These are phyloP conservation scores for Castanea sativa DNA, from an alignment of 306 rosid species.

Conservation along the genomic window DNA sequence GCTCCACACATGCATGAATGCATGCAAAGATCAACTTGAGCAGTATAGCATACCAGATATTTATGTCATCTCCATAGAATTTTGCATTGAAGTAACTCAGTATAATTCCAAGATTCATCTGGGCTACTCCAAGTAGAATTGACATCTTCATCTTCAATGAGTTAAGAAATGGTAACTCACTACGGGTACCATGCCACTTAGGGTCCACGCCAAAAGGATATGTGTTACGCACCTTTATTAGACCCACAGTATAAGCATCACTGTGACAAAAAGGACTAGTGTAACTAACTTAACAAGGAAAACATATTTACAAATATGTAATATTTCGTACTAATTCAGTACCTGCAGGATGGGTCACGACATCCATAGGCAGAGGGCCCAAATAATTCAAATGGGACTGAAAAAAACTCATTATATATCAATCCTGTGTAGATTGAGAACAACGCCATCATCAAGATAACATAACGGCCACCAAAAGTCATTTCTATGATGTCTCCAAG, in stretches of 20 bases:
- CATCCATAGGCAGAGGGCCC: slow-evolving; percentile 76
- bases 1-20: background rate
- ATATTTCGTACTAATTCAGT: slow-evolving; percentile 6
- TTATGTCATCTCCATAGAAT: slow-evolving; percentile 54
- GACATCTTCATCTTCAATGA: slow-evolving; percentile 99
- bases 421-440: slow-evolving; percentile 86
- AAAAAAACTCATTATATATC: slow-evolving; percentile 79
- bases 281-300: slow-evolving; percentile 4
- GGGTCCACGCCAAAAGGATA: slow-evolving; percentile 99
- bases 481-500: slow-evolving; percentile 82
- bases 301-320: background rate
- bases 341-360: slow-evolving; percentile 72
- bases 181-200: slow-evolving; percentile 91
- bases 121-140: slow-evolving; percentile 90
- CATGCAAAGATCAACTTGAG: slow-evolving; percentile 3
- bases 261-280: slow-evolving; percentile 32
- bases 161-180: slow-evolving; percentile 93
- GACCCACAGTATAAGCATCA: slow-evolving; percentile 68
- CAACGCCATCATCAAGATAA: slow-evolving; percentile 74
- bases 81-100: slow-evolving; percentile 79
- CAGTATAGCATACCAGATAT: slow-evolving; percentile 48
- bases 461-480: slow-evolving; percentile 78
- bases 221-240: slow-evolving; percentile 68
- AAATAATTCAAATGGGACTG: slow-evolving; percentile 73
- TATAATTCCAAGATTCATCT: slow-evolving; percentile 94